Base-by-base conservation (phyloP, 805 yeast species). In the Pichia exigua region DNA sequence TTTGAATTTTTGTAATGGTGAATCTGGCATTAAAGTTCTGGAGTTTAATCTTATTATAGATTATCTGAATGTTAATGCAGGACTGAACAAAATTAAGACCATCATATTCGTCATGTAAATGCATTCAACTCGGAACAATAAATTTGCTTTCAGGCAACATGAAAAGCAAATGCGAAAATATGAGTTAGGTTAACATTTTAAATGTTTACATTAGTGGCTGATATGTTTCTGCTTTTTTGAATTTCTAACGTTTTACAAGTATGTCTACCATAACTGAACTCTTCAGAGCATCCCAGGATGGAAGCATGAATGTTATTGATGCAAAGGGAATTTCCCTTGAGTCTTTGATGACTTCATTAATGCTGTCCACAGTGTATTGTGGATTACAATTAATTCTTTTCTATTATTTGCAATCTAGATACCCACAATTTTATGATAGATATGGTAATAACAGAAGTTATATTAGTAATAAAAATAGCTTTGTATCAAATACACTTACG, bases 291-390 rank as follows among this genome's bases (percentile, higher is more conserved):
- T 45, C 52, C 3, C 52, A 52, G 28, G 46, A 44, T 18, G 52
- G 45, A 9, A 47, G 51, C 21, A 46, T 46, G 39, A 24, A 46
- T 49, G 48, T 44, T 13, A 44, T 45, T 11, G 28, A 42, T 13
- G 48, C 44, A 17, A 41, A 30, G 18, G 92, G 85, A 3, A 74
- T 81, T 1, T 77, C 87, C 0, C 65, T 83, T 11, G 69, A 75
- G 39, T 70, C 82, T 0, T 76, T 87, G 50, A 48, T 81, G 4
- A 77, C 81, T 22, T 77, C 88, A 0, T 61, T 86, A 42, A 64
- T 73, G 12, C 71, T 82, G 4, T 79, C 92, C 0, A 57, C 78
- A 1, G 59, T 78, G 1, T 73, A 79, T 47, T 83, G 85, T 59
- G 52, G 73, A 0, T 53, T 78, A 7, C 92, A 87, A 60, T 63